Evolutionary conservation across 2,329 filamentous ascomycete species (phyloP).

Genomic region (Aspergillus viridinutans): DNA sequence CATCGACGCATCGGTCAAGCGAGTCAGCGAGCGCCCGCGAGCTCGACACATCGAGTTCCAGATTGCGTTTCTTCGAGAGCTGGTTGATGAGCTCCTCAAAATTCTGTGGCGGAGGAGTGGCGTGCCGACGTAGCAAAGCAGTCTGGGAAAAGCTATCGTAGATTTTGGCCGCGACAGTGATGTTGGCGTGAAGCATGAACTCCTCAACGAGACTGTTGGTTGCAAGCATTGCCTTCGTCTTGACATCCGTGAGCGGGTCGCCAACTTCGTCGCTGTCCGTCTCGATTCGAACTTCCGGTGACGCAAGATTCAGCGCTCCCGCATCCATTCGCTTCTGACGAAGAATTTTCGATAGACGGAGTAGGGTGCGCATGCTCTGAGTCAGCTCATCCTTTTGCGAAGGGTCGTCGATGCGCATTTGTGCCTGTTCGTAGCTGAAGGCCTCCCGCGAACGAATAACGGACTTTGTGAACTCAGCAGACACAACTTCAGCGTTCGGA

Average conservation of each 20-base stretch:
- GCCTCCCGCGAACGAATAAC: conserved; percentile 95
- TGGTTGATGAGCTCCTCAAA: conserved; percentile 93
- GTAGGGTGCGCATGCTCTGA: conserved; percentile 76
- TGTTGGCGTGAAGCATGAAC: conserved; percentile 98
- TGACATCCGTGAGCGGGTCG: conserved; percentile 83
- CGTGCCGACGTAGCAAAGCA: conserved; percentile 87
- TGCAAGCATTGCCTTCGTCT: conserved; percentile 89
- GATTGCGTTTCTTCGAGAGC: conserved; percentile 76
- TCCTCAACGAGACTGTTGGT: conserved; percentile 98
- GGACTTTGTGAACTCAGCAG: conserved; percentile 88
- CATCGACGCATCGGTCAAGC: conserved; percentile 77
- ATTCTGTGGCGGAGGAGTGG: conserved; percentile 86
- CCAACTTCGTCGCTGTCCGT: conserved; percentile 94
- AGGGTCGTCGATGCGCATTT: conserved; percentile 84
- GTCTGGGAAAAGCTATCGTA: conserved; percentile 92
- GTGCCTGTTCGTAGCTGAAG: conserved; percentile 96
- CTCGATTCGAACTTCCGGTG: conserved; percentile 95
- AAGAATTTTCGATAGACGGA: conserved; percentile 87
- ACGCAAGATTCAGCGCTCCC: conserved; percentile 89
- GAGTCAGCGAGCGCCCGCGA: conserved; percentile 93
- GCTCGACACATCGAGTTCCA: conserved; percentile 77
- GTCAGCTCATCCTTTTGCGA: conserved; percentile 88
- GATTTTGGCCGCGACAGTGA: conserved; percentile 84
- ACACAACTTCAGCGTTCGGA: conserved; percentile 77
- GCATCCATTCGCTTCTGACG: conserved; percentile 95